Base-by-base conservation (phyloP, 108 stramenopile species). In the Seminavis robusta region DNA sequence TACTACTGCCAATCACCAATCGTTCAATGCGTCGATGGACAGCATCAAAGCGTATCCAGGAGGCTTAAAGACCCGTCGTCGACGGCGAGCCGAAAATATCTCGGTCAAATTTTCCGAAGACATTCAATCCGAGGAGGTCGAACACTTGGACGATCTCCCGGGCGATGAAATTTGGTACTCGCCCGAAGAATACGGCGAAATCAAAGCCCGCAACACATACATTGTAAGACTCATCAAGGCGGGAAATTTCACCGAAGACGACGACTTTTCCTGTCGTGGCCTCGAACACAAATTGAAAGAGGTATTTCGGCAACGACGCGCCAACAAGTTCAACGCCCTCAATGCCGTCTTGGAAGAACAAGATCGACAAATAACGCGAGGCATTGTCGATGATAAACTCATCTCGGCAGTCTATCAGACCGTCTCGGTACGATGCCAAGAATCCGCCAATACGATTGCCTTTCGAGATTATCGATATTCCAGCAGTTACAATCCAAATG, bases 281-380 rank as follows among this genome's bases (percentile, higher is more conserved):
- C 47, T 70, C 11, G 69, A 70, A 41, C 45, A 54, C 36, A 55
- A 47, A 45, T 23, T 50, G 20, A 40, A 46, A 8, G 54, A 56
- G 20, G 69, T 61, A 6, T 47, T 34, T 32, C 36, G 34, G 20
- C 33, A 49, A 50, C 21, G 69, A 56, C 30, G 26, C 42, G 47
- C 37, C 19, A 56, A 70, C 41, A 70, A 62, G 39, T 41, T 70
- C 51, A 29, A 30, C 34, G 50, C 69, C 4, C 32, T 70, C 6
- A 30, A 56, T 37, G 48, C 61, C 10, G 69, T 70, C 31, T 39
- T 70, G 8, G 54, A 62, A 1, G 69, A 70, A 39, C 69, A 70
- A 51, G 60, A 56, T 16, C 16, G 33, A 2, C 69, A 70, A 46
- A 28, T 33, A 16, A 24, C 10, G 10, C 24, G 20, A 3, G 30